Evolutionary conservation across 805 yeast species (phyloP), one percentile per base, ranked within the genome.

Genomic region (Metschnikowia gelsemii): DNA sequence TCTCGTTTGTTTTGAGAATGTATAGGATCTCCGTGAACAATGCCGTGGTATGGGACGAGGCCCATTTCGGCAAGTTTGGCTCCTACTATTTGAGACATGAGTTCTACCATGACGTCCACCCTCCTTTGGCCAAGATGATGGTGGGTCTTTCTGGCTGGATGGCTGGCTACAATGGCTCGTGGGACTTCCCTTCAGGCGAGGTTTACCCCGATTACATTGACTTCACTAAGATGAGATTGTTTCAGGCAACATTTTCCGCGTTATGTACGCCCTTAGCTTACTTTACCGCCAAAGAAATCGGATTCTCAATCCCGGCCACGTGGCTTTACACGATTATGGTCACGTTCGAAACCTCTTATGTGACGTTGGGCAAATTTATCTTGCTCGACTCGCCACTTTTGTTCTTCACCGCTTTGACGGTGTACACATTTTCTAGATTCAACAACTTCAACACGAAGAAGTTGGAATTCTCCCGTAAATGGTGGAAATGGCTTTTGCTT

Each of bases 401-500:
- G 49, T 84, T 90, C 59, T 90, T 91, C 74, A 88, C 96, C 8
- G 83, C 84, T 37, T 72, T 89, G n/a, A 84, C 96, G 5, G 73
- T 87, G 43, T 82, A 75, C 59, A 76, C 85, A 50, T 78, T 90
- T 59, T 75, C 79, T 38, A 75, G 84, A 64, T 82, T 87, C 68
- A 84, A 87, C 66, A 79, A 74, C 53, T 69, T 75, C 56, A 78
- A 78, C 59, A 63, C 55, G 43, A 64, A 72, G 30, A 50, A 57
- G 12, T 59, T 66, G 38, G 68, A 70, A 25, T 87, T 90, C 58
- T 59, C 85, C 9, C 70, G 81, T 56, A 76, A 79, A 58, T 91
- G 99, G 97, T 93, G 96, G 96, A 80, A 80, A 61, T 91, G 97
- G 96, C 66, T 93, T 38, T 54, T 84, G 18, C 66, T 85, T 44